Base-by-base conservation (phyloP, 179 eudicot species). In the Actinidia polygama region DNA sequence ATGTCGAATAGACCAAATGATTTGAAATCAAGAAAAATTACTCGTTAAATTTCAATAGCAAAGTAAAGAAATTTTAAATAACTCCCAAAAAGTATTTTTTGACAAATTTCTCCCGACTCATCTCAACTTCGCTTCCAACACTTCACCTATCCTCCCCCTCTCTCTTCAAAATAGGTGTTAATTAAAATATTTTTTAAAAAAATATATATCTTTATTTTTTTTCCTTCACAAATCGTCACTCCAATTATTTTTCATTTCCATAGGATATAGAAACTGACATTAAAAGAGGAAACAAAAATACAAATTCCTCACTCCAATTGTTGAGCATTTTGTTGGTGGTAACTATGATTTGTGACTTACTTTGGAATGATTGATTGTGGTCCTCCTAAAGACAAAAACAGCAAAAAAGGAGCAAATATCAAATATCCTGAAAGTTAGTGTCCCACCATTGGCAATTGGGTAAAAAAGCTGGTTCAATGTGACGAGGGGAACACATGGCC, bases 341-440 rank as follows among this genome's bases (percentile, higher is more conserved):
- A 30, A 15, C 49, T 15, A 36, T 36, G 72, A 68, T 36, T 36
- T 36, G 30, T 66, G 23, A 40, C 26, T 24, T 16, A 64, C 70
- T 66, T 26, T 66, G 18, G 71, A 30, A 44, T 14, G 71, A 26
- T 10, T 66, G 46, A 5, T 26, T 40, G 73, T 36, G 73, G 73
- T 16, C 73, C 73, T 68, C 15, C 72, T 36, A 67, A 30, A 40
- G 73, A 68, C 73, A 40, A 68, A 36, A 68, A 68, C 73, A 68
- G 73, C 71, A 66, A 40, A 68, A 46, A 36, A 8, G 73, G 73
- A 14, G 73, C 73, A 68, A 40, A 16, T 36, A 36, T 40, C 73
- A 66, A 12, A 66, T 30, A 30, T 66, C 71, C 30, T 26, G 30
- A 66, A 66, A 66, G 73, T 16, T 40, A 19, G 49, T 68, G 73